Conservation (phyloP, 139 green algal genomes). For the Chlorella sorokiniana region DNA sequence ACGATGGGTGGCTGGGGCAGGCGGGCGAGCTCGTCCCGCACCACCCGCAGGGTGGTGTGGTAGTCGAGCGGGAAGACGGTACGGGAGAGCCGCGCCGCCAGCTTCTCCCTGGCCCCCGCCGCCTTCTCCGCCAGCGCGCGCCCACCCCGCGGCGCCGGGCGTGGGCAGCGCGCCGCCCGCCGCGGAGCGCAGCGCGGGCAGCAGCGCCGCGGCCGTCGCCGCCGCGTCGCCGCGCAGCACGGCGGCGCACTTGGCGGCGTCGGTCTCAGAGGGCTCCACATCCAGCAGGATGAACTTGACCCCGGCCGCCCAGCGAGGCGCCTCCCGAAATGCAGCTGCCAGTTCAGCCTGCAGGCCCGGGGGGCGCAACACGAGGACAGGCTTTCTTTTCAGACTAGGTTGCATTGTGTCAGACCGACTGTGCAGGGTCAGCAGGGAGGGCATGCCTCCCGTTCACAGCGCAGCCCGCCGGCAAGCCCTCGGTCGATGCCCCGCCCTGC, state of each 20-base stretch:
- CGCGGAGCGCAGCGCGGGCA: slow-evolving; percentile 23
- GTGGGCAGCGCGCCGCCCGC: not conserved
- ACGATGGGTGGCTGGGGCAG: slow-evolving; percentile 57
- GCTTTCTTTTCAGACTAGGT: too few species aligned
- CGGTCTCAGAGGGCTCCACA: slow-evolving; percentile 40
- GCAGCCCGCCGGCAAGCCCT: too few species aligned
- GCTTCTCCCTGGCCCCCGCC: slow-evolving; percentile 42
- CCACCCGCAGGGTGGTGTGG: slow-evolving; percentile 55
- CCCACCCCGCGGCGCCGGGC: slow-evolving; percentile 21
- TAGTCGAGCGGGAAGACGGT: slow-evolving; percentile 65
- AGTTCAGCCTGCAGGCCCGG: slow-evolving; percentile 81
- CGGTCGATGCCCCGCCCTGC: too few species aligned
- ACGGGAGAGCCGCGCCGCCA: slow-evolving; percentile 28
- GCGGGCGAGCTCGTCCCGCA: slow-evolving; percentile 51
- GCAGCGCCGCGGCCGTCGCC: slow-evolving; percentile 49
- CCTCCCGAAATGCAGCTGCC: slow-evolving; percentile 85
- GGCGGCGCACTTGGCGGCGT: slow-evolving; percentile 45
- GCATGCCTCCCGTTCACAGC: too few species aligned
- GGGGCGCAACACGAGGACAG: too few species aligned
- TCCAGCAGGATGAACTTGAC: slow-evolving; percentile 81
- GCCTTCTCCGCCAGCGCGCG: slow-evolving; percentile 29
- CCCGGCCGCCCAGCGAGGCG: slow-evolving; percentile 60
- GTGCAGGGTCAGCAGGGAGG: too few species aligned
- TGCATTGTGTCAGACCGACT: too few species aligned
- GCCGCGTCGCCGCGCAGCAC: slow-evolving; percentile 60